Base-by-base conservation (phyloP, 2,329 filamentous ascomycete species). In the Simplicillium sp. region DNA sequence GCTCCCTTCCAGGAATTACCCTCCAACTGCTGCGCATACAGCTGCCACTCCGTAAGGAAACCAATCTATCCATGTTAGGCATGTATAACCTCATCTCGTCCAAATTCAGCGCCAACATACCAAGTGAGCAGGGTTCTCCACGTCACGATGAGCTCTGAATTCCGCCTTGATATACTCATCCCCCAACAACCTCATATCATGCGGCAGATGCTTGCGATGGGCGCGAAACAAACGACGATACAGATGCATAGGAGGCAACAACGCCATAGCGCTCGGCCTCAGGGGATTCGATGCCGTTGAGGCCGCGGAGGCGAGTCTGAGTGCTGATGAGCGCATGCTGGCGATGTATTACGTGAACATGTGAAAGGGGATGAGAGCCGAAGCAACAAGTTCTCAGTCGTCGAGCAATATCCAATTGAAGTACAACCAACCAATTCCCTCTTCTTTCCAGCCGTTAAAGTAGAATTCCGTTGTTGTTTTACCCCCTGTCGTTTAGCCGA, bases 21-120 rank as follows among this genome's bases (percentile, higher is more conserved):
- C 56, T 97, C 90, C 13, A 98, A 67, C 57, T 87, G 82, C 59
- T 98, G 90, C 2, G 88, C 89, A 57, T 97, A 98, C 39, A 87
- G 67, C 61, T 98, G 92, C 90, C 90, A 98, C 61, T 97, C 89
- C 0, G 86, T 90, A 51, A 98, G 71, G 61, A 98, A 98, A 2
- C 90, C 92, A 53, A 97, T 87, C 87, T 94, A 49, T 3, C 37
- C 31, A 29, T 11, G 2, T n/a, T 25, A 29, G 13, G 32, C 29
- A 36, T 48, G 18, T 44, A 33, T 29, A 25, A 33, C 4, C 1
- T 11, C 4, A 20, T n/a, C 8, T 12, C 16, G 9, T n/a, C 15
- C 32, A 34, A 33, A 29, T 13, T 4, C 9, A 18, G 7, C 7
- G 40, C 18, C 25, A 29, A 60, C 78, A 46, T 70, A 94, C 88